These are phyloP conservation scores for Nothophytophthora sp. DNA, from an alignment of 352 stramenopile species.

Conservation along the genomic window DNA sequence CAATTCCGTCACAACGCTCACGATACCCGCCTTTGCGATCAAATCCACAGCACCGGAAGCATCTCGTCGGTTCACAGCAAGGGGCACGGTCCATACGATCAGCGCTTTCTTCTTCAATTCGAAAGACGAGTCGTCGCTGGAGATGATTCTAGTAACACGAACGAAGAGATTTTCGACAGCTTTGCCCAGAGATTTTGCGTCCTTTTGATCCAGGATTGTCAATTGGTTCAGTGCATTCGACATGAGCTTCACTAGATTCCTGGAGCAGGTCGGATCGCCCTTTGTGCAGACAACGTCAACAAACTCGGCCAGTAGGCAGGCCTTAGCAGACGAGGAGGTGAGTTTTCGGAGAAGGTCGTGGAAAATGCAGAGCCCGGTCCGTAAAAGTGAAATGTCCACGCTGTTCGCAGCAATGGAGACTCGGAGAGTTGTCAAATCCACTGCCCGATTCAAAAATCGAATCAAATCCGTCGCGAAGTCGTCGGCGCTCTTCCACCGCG, in stretches of 20 bases:
- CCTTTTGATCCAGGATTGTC: neutral
- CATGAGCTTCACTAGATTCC: neutral
- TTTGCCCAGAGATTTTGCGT: constrained; percentile 14
- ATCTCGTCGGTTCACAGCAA: constrained; percentile 6
- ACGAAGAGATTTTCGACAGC: constrained; percentile 62
- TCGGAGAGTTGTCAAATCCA: constrained; percentile 6
- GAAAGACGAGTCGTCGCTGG: constrained; percentile 35
- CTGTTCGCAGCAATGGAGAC: constrained; percentile 4
- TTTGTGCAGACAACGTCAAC: neutral
- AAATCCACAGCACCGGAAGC: constrained; percentile 5
- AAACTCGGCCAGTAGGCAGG: constrained; percentile 40
- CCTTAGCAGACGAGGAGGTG: constrained; percentile 43
- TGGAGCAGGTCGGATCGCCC: neutral
- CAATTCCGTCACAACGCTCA: constrained; percentile 23
- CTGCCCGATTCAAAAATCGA: constrained; percentile 14
- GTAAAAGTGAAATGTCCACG: constrained; percentile 19
- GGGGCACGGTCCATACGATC: constrained; percentile 36
- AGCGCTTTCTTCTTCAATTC: constrained; percentile 49
- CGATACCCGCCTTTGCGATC: constrained; percentile 30
- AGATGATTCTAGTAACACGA: constrained; percentile 38
- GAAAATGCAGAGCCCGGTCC: constrained; percentile 40
- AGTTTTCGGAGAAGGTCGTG: constrained; percentile 60
- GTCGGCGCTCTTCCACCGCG: neutral
- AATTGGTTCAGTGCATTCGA: neutral
- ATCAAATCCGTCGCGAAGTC: constrained; percentile 14